phyloP scores from a whole-genome alignment of 257 asterid species.

The Solanum arcanum region DNA sequence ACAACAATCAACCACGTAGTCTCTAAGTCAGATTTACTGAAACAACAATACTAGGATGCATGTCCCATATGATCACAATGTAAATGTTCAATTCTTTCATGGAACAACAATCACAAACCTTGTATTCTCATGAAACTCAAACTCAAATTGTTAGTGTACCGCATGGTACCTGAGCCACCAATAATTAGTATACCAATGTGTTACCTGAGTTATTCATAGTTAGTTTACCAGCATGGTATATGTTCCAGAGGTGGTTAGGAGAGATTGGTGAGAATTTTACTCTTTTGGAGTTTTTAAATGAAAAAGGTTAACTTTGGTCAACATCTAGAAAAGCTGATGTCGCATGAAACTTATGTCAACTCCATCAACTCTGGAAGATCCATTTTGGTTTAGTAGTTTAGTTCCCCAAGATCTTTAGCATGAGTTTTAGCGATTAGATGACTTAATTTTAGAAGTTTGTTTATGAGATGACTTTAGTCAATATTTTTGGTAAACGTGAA shows the following conservation, averaged over 20 bases:
- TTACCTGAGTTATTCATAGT: too few relatives aligned
- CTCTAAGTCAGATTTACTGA: neutral
- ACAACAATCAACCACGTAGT: neutral
- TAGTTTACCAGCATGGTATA: too few relatives aligned
- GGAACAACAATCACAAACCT: too few relatives aligned
- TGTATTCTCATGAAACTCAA: too few relatives aligned
- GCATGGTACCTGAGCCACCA: neutral
- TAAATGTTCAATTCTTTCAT: too few relatives aligned
- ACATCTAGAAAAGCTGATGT: neutral
- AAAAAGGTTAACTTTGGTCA: neutral
- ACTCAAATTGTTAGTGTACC: neutral
- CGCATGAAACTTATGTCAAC: neutral
- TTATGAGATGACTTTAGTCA: neutral
- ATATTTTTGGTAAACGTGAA: neutral
- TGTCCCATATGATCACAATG: too few relatives aligned
- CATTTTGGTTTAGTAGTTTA: too few relatives aligned
- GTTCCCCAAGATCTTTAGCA: neutral
- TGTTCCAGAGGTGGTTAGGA: neutral
- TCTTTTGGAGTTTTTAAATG: neutral
- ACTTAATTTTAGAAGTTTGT: neutral
- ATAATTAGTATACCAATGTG: neutral
- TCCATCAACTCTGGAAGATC: too few relatives aligned
- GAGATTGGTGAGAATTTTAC: too few relatives aligned
- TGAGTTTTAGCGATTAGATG: neutral
- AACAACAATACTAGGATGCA: too few relatives aligned